Evolutionary conservation across 2,329 filamentous ascomycete genomes (phyloP).

Genomic region (Fonsecaea pedrosoi): DNA sequence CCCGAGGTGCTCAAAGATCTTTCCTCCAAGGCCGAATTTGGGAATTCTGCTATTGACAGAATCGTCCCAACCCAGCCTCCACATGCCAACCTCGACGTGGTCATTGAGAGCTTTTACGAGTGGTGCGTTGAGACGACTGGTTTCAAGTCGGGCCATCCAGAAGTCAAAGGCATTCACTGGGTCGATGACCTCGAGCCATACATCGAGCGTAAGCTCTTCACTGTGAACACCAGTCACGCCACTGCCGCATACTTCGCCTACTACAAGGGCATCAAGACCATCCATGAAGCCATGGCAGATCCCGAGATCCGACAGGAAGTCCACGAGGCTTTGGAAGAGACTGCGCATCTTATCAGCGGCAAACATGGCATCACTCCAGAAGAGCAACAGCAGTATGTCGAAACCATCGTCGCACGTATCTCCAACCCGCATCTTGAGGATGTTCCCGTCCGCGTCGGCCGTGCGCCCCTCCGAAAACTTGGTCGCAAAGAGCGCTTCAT

Average conservation of each 20-base stretch:
- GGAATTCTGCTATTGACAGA: constrained; percentile 97
- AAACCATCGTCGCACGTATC: constrained; percentile 91
- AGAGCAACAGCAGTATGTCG: constrained; percentile 84
- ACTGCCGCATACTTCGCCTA: constrained; percentile 96
- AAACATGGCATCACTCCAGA: constrained; percentile 80
- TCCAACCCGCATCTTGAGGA: constrained; percentile 83
- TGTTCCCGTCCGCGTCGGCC: constrained; percentile 91
- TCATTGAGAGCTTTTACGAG: constrained; percentile 98
- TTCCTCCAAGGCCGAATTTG: constrained; percentile 79
- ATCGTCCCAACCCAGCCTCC: constrained; percentile 92
- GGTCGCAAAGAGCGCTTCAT: constrained; percentile 95
- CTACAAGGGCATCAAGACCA: constrained; percentile 81
- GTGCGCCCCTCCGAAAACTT: constrained; percentile 91
- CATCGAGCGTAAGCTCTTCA: constrained; percentile 99
- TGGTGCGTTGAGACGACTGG: constrained; percentile 94
- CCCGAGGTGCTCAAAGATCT: constrained; percentile 63
- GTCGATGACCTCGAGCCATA: constrained; percentile 90
- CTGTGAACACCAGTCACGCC: constrained; percentile 97
- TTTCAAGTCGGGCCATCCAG: constrained; percentile 74
- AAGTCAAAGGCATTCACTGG: constrained; percentile 89
- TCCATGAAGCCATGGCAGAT: constrained; percentile 87
- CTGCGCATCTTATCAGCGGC: constrained; percentile 79
- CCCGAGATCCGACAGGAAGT: constrained; percentile 80
- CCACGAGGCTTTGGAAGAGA: constrained; percentile 80
- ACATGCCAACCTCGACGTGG: constrained; percentile 83